Conservation (phyloP, 345 rosid genomes). For the Kernera saxatilis region DNA sequence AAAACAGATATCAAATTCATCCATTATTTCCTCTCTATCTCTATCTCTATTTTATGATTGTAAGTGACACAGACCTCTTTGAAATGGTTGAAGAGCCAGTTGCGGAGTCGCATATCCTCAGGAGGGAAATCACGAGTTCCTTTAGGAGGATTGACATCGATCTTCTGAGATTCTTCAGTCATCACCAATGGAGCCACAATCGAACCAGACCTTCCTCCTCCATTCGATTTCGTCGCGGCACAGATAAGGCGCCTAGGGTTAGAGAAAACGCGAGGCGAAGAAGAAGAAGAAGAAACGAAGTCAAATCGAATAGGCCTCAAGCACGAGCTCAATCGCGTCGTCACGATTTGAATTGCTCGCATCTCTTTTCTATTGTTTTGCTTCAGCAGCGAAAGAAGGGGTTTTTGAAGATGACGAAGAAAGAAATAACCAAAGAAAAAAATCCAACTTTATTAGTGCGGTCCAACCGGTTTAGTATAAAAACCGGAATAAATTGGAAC, state of each 20-base stretch:
- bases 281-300: background rate
- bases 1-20: too few species aligned
- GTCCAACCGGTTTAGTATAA: too few species aligned
- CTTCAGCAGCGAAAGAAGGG: too few species aligned
- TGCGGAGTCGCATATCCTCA: constrained; percentile 89
- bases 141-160: constrained; percentile 87
- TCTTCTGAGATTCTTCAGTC: constrained; percentile 49
- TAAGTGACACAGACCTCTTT: constrained; percentile 53
- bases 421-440: too few species aligned
- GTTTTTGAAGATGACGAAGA: too few species aligned
- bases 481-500: too few species aligned
- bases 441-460: too few species aligned
- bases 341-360: too few species aligned
- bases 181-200: constrained; percentile 39
- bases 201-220: constrained; percentile 61
- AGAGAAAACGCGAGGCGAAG: constrained; percentile 1
- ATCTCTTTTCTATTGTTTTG: too few species aligned
- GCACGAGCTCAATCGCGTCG: constrained; percentile 28
- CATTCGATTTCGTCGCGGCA: constrained; percentile 13
- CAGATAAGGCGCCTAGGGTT: constrained; percentile 32
- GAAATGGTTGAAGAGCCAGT: constrained; percentile 85
- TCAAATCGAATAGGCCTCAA: constrained; percentile 34
- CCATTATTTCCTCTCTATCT: too few species aligned
- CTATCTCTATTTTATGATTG: background rate
- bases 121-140: constrained; percentile 96